Base-by-base conservation (phyloP, 306 rosid species). In the Dicorynia guianensis region DNA sequence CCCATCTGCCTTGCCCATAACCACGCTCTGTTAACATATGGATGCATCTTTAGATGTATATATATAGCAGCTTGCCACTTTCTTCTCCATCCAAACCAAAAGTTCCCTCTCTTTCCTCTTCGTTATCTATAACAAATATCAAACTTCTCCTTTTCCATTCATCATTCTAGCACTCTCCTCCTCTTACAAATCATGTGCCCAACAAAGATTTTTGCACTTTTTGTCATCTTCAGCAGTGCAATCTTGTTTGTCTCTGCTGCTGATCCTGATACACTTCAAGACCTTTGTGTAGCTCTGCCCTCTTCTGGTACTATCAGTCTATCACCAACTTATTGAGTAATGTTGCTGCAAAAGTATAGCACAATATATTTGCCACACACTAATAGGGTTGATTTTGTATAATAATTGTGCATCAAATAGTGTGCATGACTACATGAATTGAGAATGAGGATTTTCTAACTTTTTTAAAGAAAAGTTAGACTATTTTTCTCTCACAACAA, bases 191-290 rank as follows among this genome's bases (percentile, higher is more conserved):
- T 25, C 75, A 86, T 83, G 87, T 75, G 39, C 4, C 44, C 87
- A 6, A 40, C 76, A 42, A 36, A 81, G 19, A 44, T 65, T 52
- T 71, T 66, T 17, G 39, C 76, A 55, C 17, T 74, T 40, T 46
- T 84, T 42, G 36, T 52, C 71, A 63, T 84, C 77, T 72, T 81
- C 38, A 39, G 49, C 35, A 47, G 34, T 76, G 76, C 77, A 65
- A 44, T 84, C 46, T 68, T 79, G 48, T 67, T 56, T 19, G 43
- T 74, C 35, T 43, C 72, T 1, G 76, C 88, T 63, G 72, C 88
- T 58, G 90, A 87, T 71, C 88, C 90, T 49, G 88, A 84, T 52
- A 7, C 79, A 39, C 86, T 87, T 33, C 90, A 87, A 71, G 90
- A 87, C 74, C 81, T 87, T 46, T 87, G 90, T 73, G 90, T 81